Conservation (phyloP, 176 grass and related monocot genomes). For the Echinochloa phyllopogon region DNA sequence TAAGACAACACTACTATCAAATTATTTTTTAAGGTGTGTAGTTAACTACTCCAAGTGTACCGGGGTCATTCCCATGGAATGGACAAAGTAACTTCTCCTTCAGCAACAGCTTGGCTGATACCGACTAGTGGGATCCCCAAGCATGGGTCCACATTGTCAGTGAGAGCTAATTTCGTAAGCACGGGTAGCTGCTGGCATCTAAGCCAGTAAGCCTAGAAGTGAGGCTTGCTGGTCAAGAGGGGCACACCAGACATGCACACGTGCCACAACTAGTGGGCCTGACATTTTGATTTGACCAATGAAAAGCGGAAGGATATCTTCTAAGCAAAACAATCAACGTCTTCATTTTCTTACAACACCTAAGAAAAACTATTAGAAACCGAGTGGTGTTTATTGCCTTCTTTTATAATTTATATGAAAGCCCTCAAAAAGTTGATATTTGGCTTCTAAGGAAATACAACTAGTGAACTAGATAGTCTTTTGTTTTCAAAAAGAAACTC, state of each 20-base stretch:
- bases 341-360: neutral
- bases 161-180: neutral
- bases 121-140: neutral
- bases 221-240: conserved; percentile 12
- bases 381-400: conserved; percentile 3
- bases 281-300: conserved; percentile 42
- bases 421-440: conserved; percentile 18
- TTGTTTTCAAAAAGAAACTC: neutral
- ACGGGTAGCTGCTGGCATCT: neutral
- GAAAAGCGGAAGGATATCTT: conserved; percentile 25
- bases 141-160: neutral
- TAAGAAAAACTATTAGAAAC: neutral
- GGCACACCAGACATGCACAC: conserved; percentile 53
- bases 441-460: neutral
- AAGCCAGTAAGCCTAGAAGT: neutral
- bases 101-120: neutral
- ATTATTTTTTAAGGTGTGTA: neutral
- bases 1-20: neutral
- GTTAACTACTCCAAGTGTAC: neutral
- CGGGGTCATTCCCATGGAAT: neutral
- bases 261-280: conserved; percentile 31
- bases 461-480: neutral
- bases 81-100: neutral
- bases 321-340: conserved; percentile 18
- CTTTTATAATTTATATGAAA: neutral